Base-by-base conservation (phyloP, 2,329 filamentous ascomycete genomes). In the Simplicillium aogashimaense region DNA sequence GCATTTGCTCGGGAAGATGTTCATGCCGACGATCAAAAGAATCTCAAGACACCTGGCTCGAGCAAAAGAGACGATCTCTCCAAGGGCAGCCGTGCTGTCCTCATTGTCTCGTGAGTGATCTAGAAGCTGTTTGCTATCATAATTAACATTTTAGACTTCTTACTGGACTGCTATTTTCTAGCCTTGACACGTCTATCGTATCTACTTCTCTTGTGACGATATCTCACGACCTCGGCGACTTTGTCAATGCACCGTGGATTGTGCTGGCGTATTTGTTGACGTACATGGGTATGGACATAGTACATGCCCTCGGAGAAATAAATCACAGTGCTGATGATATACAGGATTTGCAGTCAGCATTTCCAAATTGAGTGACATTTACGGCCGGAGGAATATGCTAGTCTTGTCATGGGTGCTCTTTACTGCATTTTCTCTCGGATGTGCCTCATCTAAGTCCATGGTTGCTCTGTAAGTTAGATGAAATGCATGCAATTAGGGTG, bases 351-450 rank as follows among this genome's bases (percentile, higher is more conserved):
- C 74, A 3, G 67, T 76, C 20, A 67, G 69, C 37, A 70, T 75
- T 43, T 72, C 74, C n/a, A 76, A 75, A 46, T 54, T 76, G 31
- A 77, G 73, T 47, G 73, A 78, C 49, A 71, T 78, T 14, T 76
- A 75, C 40, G 74, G 74, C n/a, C 66, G 72, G 20, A 63, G 63
- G 40, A 63, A 69, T 48, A 59, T 72, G 48, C 52, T 76, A 36
- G 57, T 68, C 16, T 53, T 63, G 29, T 72, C 72, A 7, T 77
- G 72, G 70, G 52, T 69, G 16, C 52, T 76, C 15, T 78, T 78
- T 42, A 59, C 70, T n/a, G 63, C 61, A 29, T 76, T 75, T 42
- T 77, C 73, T 0, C 55, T 75, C 35, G 71, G 69, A 25, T 76
- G 73, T 44, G 73, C 65, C 16, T 60, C 66, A 9, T 63, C 73